phyloP scores from a whole-genome alignment of 2,329 filamentous ascomycete species.

The Fusarium phyllophilum region DNA sequence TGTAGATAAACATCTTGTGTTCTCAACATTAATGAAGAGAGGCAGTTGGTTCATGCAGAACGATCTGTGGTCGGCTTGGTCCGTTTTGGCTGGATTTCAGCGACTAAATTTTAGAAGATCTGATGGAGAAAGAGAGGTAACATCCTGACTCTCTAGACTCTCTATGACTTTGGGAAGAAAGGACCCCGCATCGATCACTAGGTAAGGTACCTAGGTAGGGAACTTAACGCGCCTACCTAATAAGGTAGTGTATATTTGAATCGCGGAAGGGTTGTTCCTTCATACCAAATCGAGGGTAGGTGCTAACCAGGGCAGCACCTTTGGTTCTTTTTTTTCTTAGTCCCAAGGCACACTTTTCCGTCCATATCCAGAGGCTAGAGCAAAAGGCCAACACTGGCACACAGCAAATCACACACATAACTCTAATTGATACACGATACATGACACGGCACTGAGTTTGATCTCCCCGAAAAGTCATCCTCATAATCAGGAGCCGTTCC shows the following conservation, averaged over 20 bases:
- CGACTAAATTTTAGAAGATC: background rate
- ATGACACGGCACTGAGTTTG: constrained; percentile 6
- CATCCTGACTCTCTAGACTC: background rate
- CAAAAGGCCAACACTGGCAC: constrained; percentile 5
- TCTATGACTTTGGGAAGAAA: background rate
- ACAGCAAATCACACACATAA: constrained; percentile 4
- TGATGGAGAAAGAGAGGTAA: background rate
- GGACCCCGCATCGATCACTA: background rate
- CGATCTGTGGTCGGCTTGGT: background rate
- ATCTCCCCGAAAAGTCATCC: constrained; percentile 17
- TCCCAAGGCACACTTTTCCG: constrained; percentile 1
- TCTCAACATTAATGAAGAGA: background rate
- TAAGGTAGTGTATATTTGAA: background rate
- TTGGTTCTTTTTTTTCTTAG: background rate
- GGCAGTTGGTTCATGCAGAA: background rate
- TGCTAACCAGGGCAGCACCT: background rate
- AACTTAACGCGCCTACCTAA: background rate
- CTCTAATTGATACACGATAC: constrained; percentile 4
- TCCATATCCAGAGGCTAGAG: background rate
- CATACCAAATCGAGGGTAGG: background rate
- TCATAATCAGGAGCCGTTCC: constrained; percentile 23
- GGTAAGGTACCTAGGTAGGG: background rate
- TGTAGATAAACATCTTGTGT: background rate
- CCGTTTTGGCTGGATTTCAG: background rate
- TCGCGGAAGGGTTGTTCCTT: constrained; percentile 19